Conservation (phyloP, 352 stramenopile species). For the Halophytophthora batemanensis region DNA sequence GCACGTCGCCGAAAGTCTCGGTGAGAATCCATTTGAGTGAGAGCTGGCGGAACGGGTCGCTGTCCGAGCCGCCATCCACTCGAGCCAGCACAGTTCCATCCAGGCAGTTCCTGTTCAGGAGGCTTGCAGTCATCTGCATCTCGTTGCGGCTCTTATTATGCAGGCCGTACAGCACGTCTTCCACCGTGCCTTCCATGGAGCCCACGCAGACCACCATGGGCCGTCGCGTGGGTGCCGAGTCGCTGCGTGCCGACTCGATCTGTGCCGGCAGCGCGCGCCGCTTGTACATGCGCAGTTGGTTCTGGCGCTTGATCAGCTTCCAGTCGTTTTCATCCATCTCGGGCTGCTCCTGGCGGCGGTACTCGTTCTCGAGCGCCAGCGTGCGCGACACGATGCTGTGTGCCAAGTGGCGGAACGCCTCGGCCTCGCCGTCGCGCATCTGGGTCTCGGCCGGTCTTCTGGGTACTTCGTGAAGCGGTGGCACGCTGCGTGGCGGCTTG, state of each 20-base stretch:
- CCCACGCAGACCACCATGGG: slow-evolving; percentile 50
- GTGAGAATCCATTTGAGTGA: slow-evolving; percentile 48
- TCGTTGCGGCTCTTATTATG: slow-evolving; percentile 48
- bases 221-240: slow-evolving; percentile 12
- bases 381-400: slow-evolving; percentile 42
- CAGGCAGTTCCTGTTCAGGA: slow-evolving; percentile 33
- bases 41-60: slow-evolving; percentile 47
- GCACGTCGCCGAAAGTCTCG: slow-evolving; percentile 22
- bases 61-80: slow-evolving; percentile 32
- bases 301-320: slow-evolving; percentile 36
- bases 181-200: slow-evolving; percentile 34
- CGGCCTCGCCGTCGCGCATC: slow-evolving; percentile 26
- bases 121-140: slow-evolving; percentile 38
- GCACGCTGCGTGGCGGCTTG: slow-evolving; percentile 7
- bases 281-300: slow-evolving; percentile 40
- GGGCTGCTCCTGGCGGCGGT: slow-evolving; percentile 16
- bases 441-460: slow-evolving; percentile 13
- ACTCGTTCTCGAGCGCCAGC: slow-evolving; percentile 43
- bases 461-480: slow-evolving; percentile 1
- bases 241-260: slow-evolving; percentile 6
- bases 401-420: slow-evolving; percentile 27
- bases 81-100: slow-evolving; percentile 45
- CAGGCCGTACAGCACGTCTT: slow-evolving; percentile 49
- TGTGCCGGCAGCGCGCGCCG: slow-evolving; percentile 8
- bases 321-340: slow-evolving; percentile 20